Evolutionary conservation across 2,329 filamentous ascomycete genomes (phyloP).

Genomic region (Pseudocercospora pini-densiflorae): DNA sequence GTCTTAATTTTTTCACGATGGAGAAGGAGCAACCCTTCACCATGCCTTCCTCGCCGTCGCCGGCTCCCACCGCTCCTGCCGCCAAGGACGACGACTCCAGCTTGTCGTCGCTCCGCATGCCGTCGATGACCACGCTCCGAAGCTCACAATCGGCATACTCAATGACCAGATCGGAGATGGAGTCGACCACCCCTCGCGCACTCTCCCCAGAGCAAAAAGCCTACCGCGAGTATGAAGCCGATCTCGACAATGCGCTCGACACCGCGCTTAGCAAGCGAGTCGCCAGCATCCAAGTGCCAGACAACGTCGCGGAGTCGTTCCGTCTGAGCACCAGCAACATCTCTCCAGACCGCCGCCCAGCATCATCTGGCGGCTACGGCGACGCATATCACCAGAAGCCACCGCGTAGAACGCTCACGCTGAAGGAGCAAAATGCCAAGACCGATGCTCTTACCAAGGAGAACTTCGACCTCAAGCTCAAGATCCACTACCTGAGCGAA

Average conservation of each 20-base stretch:
- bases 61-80: neutral
- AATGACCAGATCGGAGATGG: conserved; percentile 13
- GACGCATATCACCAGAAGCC: conserved; percentile 19
- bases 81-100: neutral
- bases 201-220: conserved; percentile 18
- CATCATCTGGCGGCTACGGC: conserved; percentile 22
- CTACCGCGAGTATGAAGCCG: conserved; percentile 15
- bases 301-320: conserved; percentile 20
- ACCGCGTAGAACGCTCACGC: conserved; percentile 62
- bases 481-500: conserved; percentile 96
- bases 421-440: conserved; percentile 97
- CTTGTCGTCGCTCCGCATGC: conserved; percentile 11
- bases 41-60: conserved; percentile 3
- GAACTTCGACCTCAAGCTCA: conserved; percentile 96
- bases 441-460: conserved; percentile 97
- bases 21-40: neutral
- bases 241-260: conserved; percentile 20
- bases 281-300: conserved; percentile 19
- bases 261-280: conserved; percentile 15
- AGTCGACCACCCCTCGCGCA: conserved; percentile 16
- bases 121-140: conserved; percentile 14
- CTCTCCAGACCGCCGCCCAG: conserved; percentile 18
- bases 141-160: conserved; percentile 13
- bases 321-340: conserved; percentile 19
- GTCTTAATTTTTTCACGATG: neutral